Base-by-base conservation (phyloP, 768 basidiomycete genomes). In the Pisolithus albus region DNA sequence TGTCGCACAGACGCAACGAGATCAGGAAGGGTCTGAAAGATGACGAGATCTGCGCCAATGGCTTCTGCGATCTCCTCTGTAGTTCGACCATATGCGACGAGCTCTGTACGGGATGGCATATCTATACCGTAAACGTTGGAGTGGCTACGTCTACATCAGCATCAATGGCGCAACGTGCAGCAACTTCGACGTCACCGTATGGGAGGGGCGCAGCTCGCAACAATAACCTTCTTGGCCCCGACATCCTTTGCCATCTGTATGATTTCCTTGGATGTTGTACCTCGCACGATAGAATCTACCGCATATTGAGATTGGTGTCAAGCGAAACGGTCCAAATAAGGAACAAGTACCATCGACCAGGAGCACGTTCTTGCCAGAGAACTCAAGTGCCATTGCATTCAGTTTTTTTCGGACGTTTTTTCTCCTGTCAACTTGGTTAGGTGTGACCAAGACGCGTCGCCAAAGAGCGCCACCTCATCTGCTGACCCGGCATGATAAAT, bases 161-260 rank as follows among this genome's bases (percentile, higher is more conserved):
- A 36, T 24, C 53, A 42, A 32, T 16, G 8, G 52, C 36, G 7
- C 19, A 46, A 30, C 38, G 44, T 19, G 10, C 28, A 28, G 16
- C 5, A 47, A 47, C 3, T 16, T 7, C 2, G 28, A 42, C 19
- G 59, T 39, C 54, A 90, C 82, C 94, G 82, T 60, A 99, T 98
- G 1, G 96, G 92, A 6, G 96, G 96, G 7, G 96, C 92, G 63
- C 96, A 98, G 46, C 92, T 95, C 1, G 96, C 96, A 43, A 98
- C 84, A 56, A 97, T 86, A 61, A 99, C 92, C 59, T 88, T 90
- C 69, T 88, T 92, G 16, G 96, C 95, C 15, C 96, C 96, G 15
- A 96, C 96, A 62, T 99, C 96, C 64, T 94, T 94, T 18, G 95
- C 96, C 94, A 99, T 98, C 66, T 97, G 94, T 23, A 99, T 81